Evolutionary conservation across 495 filamentous ascomycete genomes (phyloP).

Genomic region (Physcia stellaris): DNA sequence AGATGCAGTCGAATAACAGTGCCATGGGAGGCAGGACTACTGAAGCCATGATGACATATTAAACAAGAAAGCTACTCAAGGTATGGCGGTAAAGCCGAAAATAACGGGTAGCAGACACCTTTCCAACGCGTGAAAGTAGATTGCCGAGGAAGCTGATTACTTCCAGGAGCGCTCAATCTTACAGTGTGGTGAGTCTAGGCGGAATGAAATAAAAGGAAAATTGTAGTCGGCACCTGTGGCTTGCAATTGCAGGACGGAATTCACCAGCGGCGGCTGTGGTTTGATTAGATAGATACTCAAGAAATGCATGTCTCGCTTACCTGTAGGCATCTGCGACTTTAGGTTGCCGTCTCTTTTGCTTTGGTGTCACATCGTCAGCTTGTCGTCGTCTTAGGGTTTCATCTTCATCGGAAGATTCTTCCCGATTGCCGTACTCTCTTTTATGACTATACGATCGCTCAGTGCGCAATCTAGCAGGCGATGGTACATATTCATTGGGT

Average conservation of each 20-base stretch:
- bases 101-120: background rate
- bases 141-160: too few species aligned
- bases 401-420: constrained; percentile 11
- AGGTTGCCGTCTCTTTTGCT: constrained; percentile 17
- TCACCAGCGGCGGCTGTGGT: constrained; percentile 17
- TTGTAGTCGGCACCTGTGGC: too few species aligned
- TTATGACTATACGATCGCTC: constrained; percentile 10
- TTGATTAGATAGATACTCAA: constrained; percentile 6
- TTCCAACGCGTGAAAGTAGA: background rate
- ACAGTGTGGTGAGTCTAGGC: too few species aligned
- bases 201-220: too few species aligned
- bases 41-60: too few species aligned
- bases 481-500: constrained; percentile 4
- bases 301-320: constrained; percentile 8
- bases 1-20: too few species aligned
- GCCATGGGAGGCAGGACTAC: too few species aligned
- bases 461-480: constrained; percentile 8
- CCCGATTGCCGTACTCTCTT: constrained; percentile 10
- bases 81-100: background rate
- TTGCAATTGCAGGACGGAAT: constrained; percentile 2
- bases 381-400: constrained; percentile 14
- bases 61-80: too few species aligned
- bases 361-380: constrained; percentile 15
- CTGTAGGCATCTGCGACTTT: constrained; percentile 16
- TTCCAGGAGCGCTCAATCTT: too few species aligned